Base-by-base conservation (phyloP, 2,329 filamentous ascomycete species). In the Ophiostoma pallidulum region DNA sequence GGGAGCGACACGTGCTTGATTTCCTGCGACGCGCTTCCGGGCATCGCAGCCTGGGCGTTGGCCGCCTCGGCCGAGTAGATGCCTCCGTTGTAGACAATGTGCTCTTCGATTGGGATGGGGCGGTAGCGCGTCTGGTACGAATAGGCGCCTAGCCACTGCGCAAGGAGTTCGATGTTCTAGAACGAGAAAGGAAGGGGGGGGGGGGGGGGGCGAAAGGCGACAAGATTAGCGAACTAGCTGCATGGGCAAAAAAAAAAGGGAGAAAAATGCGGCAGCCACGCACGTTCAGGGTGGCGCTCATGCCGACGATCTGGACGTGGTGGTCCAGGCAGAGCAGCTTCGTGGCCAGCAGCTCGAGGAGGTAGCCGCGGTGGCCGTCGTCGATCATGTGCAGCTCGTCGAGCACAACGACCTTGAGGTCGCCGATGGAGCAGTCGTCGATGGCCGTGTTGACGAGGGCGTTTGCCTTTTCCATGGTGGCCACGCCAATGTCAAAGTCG, bases 361-460 rank as follows among this genome's bases (percentile, higher is more conserved):
- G 69, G 59, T 89, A 89, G 4, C 85, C 85, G 12, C 85, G 77
- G 54, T 82, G 75, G 52, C 83, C 81, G 59, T 89, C 85, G 56
- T 87, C 81, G 38, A 89, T 72, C 83, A 90, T 88, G 60, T 90
- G 85, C n/a, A 89, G 66, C 59, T 90, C 85, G 57, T 90, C 85
- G 29, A 89, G 68, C 13, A 89, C 82, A 16, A 88, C 76, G 10
- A 80, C 69, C 40, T 75, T 77, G 37, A 90, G 66, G 18, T 78
- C 72, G n/a, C 71, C 67, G 50, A 87, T 74, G 4, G 72, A 77
- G 58, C 75, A 78, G 53, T 89, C 82, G 52, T 85, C 80, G 54
- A 89, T 85, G 13, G 84, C 81, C 19, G 74, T 68, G 56, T 90
- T 89, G 24, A 88, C 72, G 33, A 90, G 71, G 10, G 80, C 74